phyloP scores from a whole-genome alignment of 169 alveolate genomes.

The Plasmodium gonderi region DNA sequence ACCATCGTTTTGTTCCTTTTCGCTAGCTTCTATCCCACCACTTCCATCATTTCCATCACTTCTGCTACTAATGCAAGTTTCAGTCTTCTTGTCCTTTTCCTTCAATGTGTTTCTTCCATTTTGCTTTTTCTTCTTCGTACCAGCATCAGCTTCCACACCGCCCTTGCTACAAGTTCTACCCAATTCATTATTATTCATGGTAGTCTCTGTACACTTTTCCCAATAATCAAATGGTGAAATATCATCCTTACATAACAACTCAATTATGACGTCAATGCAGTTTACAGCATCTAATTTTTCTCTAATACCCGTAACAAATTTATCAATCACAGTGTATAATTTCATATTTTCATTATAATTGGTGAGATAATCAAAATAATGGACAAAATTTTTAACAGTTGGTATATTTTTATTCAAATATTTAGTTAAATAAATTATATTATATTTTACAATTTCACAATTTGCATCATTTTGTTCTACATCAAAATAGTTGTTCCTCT shows the following conservation, averaged over 20 bases:
- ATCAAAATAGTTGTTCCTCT: slow-evolving; percentile 55
- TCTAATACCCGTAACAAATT: slow-evolving; percentile 51
- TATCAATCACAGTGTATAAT: slow-evolving; percentile 57
- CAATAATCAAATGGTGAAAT: not conserved
- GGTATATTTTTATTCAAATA: slow-evolving; percentile 69
- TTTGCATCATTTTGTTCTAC: slow-evolving; percentile 48
- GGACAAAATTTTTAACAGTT: slow-evolving; percentile 72
- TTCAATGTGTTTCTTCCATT: not conserved
- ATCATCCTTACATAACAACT: slow-evolving; percentile 48
- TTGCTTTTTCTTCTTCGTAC: not conserved
- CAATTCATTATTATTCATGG: not conserved
- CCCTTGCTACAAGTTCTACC: not conserved
- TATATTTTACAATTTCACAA: slow-evolving; percentile 56
- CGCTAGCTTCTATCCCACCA: not conserved
- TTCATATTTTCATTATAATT: slow-evolving; percentile 72
- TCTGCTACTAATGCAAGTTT: too few relatives aligned
- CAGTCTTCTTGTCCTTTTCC: not conserved
- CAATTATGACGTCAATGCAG: slow-evolving; percentile 37
- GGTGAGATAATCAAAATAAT: slow-evolving; percentile 71
- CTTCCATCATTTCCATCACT: not conserved
- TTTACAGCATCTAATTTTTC: slow-evolving; percentile 53
- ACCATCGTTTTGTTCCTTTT: not conserved
- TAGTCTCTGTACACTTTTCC: not conserved
- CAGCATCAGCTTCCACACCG: not conserved
- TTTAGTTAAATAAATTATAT: slow-evolving; percentile 44